Percentiles rank a stretch among this genome's conserved stretches.
These are phyloP conservation scores for Pythium periplocum DNA, from an alignment of 352 stramenopile genomes.

Conservation along the genomic window DNA sequence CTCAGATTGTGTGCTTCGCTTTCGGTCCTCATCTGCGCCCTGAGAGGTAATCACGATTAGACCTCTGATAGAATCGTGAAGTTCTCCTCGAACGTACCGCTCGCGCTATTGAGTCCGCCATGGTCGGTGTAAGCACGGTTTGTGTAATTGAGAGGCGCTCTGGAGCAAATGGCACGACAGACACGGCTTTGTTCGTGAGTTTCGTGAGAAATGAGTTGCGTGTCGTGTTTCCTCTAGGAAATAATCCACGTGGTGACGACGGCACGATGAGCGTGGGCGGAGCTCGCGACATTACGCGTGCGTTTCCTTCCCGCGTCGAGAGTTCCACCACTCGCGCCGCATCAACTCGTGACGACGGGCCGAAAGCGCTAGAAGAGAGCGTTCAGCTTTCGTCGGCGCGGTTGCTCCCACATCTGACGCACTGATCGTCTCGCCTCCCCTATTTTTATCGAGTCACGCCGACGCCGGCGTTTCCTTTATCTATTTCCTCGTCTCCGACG, in stretches of 20 bases:
- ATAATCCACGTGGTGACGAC: background rate
- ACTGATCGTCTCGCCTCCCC: too few relatives aligned
- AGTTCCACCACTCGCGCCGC: background rate
- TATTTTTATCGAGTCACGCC: too few relatives aligned
- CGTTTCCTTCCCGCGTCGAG: background rate
- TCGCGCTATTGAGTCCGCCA: constrained; percentile 28
- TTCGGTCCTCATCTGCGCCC: background rate
- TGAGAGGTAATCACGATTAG: background rate
- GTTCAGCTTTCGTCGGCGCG: too few relatives aligned
- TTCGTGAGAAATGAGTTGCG: constrained; percentile 47
- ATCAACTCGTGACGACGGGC: too few relatives aligned
- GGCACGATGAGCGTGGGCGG: background rate
- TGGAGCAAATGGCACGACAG: constrained; percentile 55
- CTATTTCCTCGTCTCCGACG: too few relatives aligned
- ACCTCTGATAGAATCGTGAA: background rate
- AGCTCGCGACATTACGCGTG: too few relatives aligned
- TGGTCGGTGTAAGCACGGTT: constrained; percentile 35
- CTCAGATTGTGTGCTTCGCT: background rate
- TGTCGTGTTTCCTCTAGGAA: background rate
- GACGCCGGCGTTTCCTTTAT: too few relatives aligned
- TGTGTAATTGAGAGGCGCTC: constrained; percentile 66
- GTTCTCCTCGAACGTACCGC: too few relatives aligned
- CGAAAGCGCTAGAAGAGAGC: too few relatives aligned
- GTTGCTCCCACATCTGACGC: too few relatives aligned
- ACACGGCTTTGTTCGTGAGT: constrained; percentile 37